Conservation (phyloP, 2,329 filamentous ascomycete genomes). For the Grosmannia serpens region DNA sequence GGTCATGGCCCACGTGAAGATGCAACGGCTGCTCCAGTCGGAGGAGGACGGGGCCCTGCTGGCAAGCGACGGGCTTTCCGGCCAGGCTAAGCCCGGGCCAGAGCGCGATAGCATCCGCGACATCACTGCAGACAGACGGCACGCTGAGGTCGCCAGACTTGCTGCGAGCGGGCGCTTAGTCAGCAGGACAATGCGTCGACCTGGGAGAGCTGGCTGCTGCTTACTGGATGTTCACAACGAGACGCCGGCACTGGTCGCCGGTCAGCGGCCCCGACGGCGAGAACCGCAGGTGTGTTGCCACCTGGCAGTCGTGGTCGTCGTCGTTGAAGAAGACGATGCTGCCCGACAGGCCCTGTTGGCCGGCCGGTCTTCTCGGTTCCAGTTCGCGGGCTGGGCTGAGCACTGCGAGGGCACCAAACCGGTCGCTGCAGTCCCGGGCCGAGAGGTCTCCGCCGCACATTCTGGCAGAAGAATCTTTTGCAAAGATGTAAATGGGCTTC, state of each 20-base stretch:
- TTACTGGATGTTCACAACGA: conserved; percentile 10
- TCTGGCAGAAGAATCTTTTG: not conserved
- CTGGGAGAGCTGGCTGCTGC: not conserved
- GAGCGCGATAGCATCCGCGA: not conserved
- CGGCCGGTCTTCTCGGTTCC: not conserved
- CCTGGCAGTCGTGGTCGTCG: conserved; percentile 6
- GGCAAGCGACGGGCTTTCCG: not conserved
- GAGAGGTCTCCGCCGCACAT: conserved; percentile 11
- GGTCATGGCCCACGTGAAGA: conserved; percentile 12
- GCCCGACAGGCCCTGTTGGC: conserved; percentile 1
- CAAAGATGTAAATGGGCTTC: not conserved
- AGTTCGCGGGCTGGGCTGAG: conserved; percentile 1
- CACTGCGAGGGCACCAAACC: conserved; percentile 12
- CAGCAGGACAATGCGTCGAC: not conserved
- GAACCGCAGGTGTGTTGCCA: conserved; percentile 12
- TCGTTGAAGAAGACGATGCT: conserved; percentile 12
- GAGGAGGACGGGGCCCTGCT: not conserved
- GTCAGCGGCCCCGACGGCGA: conserved; percentile 1
- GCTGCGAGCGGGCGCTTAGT: not conserved
- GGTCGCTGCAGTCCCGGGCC: conserved; percentile 3
- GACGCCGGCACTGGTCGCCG: not conserved
- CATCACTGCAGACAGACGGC: not conserved
- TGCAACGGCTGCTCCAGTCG: conserved; percentile 8
- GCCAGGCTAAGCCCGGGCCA: not conserved
- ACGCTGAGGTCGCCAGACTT: conserved; percentile 6